Conservation (phyloP, 208 protist species). For the Trypanosoma cruzi region DNA sequence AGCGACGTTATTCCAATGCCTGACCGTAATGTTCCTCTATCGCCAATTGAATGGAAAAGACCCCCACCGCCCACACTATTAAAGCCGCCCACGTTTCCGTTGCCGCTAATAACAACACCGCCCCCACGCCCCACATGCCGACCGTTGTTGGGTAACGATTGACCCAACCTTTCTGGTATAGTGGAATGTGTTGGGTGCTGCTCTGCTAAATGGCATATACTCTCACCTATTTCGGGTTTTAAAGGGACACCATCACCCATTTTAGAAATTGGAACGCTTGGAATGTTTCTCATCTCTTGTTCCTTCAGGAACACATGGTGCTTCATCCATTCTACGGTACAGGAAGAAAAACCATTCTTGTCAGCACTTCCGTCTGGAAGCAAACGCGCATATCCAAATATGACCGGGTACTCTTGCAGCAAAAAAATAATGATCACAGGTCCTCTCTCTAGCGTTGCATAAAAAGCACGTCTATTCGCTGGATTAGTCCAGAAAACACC, state of each 20-base stretch:
- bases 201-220: conserved; percentile 52
- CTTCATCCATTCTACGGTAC: conserved; percentile 62
- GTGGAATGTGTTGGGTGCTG: conserved; percentile 6
- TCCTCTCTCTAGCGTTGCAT: conserved; percentile 38
- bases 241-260: conserved; percentile 60
- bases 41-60: background rate
- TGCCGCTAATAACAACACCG: background rate
- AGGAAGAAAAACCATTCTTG: conserved; percentile 18
- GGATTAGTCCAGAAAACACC: conserved; percentile 48
- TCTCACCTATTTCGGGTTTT: conserved; percentile 57
- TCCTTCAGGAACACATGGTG: conserved; percentile 56
- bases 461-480: conserved; percentile 41
- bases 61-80: background rate
- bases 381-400: conserved; percentile 66
- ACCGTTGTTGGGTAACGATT: conserved; percentile 12
- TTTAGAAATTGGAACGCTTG: conserved; percentile 44
- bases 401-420: conserved; percentile 31
- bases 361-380: conserved; percentile 28
- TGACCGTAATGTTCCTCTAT: conserved; percentile 2
- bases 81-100: background rate
- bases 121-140: conserved; percentile 9
- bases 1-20: background rate
- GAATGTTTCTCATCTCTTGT: conserved; percentile 26
- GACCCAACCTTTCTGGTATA: conserved; percentile 10
- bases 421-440: conserved; percentile 53